Base-by-base conservation (phyloP, 129 eudicot genomes). In the Lactuca saligna region DNA sequence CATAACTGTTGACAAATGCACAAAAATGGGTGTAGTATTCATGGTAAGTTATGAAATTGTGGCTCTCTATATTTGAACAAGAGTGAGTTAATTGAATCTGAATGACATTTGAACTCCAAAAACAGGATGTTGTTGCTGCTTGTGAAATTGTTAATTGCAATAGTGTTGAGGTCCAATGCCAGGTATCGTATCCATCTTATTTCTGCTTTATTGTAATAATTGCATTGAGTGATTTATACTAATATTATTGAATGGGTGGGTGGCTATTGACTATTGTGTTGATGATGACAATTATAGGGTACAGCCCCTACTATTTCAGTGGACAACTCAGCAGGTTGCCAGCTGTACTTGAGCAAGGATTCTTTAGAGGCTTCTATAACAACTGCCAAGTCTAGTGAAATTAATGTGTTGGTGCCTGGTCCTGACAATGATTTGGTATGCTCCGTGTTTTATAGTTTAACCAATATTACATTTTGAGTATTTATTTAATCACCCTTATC, bases 111-210 rank as follows among this genome's bases (percentile, higher is more conserved):
- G 59, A 63, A 66, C 42, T 80, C 54, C 61, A 73, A 63, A 51
- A 71, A 48, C 80, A 93, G 99, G 99, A 85, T 42, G 99, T 93
- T 35, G 99, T 93, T 71, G 98, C 98, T 49, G 98, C 98, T 71
- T 93, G 97, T 72, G 99, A 93, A 90, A 77, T 93, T 78, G 97
- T 93, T 57, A 93, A 93, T 57, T 93, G 95, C 87, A 93, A 66
- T 69, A 80, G 92, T 61, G 88, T 93, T 60, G 97, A 93, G 85
- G 92, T 93, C 72, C 99, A 93, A 82, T 93, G 96, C 75, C 97
- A 93, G 95, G 99, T 93, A 83, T 70, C 92, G 99, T 89, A 83
- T 70, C 7, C 35, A 17, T 44, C 14, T 42, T 20, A 31, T 55
- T 38, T 54, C 5, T 60, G n/a, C n/a, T n/a, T n/a, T n/a, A n/a